Evolutionary conservation across 2,329 filamentous ascomycete species (phyloP).

Genomic region (Pochonia chlamydosporia): DNA sequence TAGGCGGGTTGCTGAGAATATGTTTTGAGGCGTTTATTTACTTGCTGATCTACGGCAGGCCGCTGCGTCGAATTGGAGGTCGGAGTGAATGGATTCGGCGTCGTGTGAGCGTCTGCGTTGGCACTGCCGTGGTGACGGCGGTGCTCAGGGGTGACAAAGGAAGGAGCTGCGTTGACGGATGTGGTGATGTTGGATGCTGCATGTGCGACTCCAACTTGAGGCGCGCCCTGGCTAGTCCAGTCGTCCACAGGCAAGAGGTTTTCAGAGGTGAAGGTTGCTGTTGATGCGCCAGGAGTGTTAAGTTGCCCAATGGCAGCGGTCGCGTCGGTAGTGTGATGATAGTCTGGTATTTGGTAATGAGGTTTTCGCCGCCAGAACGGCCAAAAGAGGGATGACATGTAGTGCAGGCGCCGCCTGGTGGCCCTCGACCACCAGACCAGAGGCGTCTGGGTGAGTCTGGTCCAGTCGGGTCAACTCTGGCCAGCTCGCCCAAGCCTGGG

Average conservation of each 20-base stretch:
- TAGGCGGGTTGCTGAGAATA: slow-evolving; percentile 26
- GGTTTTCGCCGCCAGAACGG: slow-evolving; percentile 6
- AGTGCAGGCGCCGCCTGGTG: background rate
- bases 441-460: background rate
- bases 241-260: background rate
- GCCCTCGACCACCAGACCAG: background rate
- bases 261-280: background rate
- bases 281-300: background rate
- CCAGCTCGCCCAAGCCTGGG: too few species aligned
- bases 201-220: background rate
- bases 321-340: background rate
- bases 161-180: background rate
- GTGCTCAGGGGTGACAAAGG: slow-evolving; percentile 22
- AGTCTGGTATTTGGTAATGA: background rate
- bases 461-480: too few species aligned
- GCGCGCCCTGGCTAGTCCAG: background rate
- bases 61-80: slow-evolving; percentile 15
- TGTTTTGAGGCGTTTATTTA: slow-evolving; percentile 21
- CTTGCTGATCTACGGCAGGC: slow-evolving; percentile 23
- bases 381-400: slow-evolving; percentile 4
- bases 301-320: too few species aligned
- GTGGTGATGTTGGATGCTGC: background rate
- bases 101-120: slow-evolving; percentile 38
- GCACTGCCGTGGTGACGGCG: slow-evolving; percentile 42
- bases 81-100: slow-evolving; percentile 35